phyloP scores from a whole-genome alignment of 495 filamentous ascomycete species.

The Annulohypoxylon maeteangense region DNA sequence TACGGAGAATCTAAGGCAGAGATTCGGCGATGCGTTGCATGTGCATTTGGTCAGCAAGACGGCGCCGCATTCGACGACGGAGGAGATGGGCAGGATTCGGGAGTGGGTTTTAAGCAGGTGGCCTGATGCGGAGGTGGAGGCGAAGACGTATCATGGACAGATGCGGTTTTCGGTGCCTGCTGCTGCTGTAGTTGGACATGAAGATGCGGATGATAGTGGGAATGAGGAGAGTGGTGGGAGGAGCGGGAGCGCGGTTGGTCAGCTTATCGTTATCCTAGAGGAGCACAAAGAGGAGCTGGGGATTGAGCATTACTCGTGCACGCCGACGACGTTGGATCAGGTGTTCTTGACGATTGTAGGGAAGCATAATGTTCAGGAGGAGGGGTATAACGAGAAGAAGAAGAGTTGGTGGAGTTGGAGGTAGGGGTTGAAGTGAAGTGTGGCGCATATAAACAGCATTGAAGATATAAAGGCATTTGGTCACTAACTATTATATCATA shows the following conservation, averaged over 20 bases:
- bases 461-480: background rate
- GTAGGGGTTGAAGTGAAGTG: background rate
- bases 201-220: background rate
- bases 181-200: slow-evolving; percentile 35
- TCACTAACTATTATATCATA: background rate
- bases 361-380: slow-evolving; percentile 79
- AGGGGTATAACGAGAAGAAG: slow-evolving; percentile 67
- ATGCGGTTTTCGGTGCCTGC: slow-evolving; percentile 78
- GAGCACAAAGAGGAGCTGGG: slow-evolving; percentile 70
- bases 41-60: slow-evolving; percentile 78
- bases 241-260: slow-evolving; percentile 59
- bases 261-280: slow-evolving; percentile 77
- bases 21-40: slow-evolving; percentile 70
- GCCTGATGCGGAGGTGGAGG: slow-evolving; percentile 70
- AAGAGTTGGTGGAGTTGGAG: slow-evolving; percentile 42
- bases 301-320: slow-evolving; percentile 82
- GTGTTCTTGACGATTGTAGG: slow-evolving; percentile 86
- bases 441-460: background rate
- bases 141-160: slow-evolving; percentile 83
- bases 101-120: slow-evolving; percentile 69
- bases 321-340: slow-evolving; percentile 84
- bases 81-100: slow-evolving; percentile 72
- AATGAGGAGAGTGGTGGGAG: slow-evolving; percentile 15
- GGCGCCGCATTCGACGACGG: slow-evolving; percentile 73
- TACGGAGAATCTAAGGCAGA: slow-evolving; percentile 65